Evolutionary conservation across 768 basidiomycete genomes (phyloP).

Genomic region (Phallus indusiatus): DNA sequence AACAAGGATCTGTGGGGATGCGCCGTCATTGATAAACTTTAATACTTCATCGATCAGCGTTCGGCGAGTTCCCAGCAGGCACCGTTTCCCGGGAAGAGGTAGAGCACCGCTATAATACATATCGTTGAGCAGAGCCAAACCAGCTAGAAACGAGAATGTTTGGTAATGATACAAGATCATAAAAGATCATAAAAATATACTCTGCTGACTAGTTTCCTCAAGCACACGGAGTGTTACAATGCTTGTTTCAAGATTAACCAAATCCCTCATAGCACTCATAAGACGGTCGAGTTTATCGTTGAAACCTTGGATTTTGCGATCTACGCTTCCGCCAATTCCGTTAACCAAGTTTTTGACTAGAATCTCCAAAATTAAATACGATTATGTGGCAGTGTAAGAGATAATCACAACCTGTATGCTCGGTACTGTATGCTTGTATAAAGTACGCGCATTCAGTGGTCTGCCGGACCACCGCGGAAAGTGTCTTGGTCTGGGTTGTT

Average conservation of each 20-base stretch:
- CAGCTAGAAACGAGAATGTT: no score
- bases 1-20: constrained; percentile 11
- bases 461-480: constrained; percentile 14
- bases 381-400: not conserved
- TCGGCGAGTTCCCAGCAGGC: constrained; percentile 13
- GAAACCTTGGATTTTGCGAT: not conserved
- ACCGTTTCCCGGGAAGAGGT: not conserved
- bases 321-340: not conserved
- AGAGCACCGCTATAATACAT: not conserved
- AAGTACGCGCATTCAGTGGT: constrained; percentile 24
- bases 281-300: not conserved
- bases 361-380: not conserved
- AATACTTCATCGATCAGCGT: constrained; percentile 16
- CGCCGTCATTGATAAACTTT: not conserved
- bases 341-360: not conserved
- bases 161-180: not conserved
- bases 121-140: not conserved
- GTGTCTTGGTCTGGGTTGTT: not conserved
- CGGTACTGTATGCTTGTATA: constrained; percentile 19
- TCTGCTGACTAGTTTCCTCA: not conserved
- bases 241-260: not conserved
- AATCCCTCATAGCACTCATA: not conserved
- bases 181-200: not conserved
- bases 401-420: not conserved
- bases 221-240: not conserved